A percentile compares a stretch with the other conserved stretches of the same genome.
phyloP scores from a whole-genome alignment of 164 flowering plant genomes.

The Macadamia tetraphylla region DNA sequence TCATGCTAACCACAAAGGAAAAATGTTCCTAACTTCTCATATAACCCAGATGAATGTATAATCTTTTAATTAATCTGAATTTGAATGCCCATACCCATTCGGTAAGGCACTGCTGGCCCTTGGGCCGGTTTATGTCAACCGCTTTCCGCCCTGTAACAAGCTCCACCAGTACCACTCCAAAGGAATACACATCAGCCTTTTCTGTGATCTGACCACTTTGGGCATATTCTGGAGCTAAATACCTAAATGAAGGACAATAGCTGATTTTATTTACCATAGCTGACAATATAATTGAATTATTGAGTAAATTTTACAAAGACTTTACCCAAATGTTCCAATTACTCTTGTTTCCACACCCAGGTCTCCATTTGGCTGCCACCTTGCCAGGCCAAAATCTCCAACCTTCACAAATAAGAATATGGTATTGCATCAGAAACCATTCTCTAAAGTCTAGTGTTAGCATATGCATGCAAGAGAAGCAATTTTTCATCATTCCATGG shows the following conservation, averaged over 20 bases:
- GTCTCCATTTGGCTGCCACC: slow-evolving; percentile 95
- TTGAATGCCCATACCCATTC: slow-evolving; percentile 64
- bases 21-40: neutral
- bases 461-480: too few relatives aligned
- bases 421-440: slow-evolving; percentile 4
- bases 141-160: slow-evolving; percentile 91
- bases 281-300: neutral
- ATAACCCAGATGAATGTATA: neutral
- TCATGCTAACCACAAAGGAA: neutral
- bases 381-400: slow-evolving; percentile 95
- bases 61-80: neutral
- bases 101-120: slow-evolving; percentile 88
- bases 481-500: too few relatives aligned
- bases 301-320: neutral
- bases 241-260: slow-evolving; percentile 34
- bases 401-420: slow-evolving; percentile 40
- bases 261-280: neutral
- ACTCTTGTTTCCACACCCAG: slow-evolving; percentile 74
- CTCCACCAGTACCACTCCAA: slow-evolving; percentile 85
- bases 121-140: slow-evolving; percentile 75
- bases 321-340: slow-evolving; percentile 93
- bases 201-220: slow-evolving; percentile 93
- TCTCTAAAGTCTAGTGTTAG: neutral
- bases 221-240: slow-evolving; percentile 94
- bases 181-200: slow-evolving; percentile 90